These are phyloP conservation scores for Coniochaeta sp. DNA, from an alignment of 2,329 filamentous ascomycete species.

Conservation along the genomic window DNA sequence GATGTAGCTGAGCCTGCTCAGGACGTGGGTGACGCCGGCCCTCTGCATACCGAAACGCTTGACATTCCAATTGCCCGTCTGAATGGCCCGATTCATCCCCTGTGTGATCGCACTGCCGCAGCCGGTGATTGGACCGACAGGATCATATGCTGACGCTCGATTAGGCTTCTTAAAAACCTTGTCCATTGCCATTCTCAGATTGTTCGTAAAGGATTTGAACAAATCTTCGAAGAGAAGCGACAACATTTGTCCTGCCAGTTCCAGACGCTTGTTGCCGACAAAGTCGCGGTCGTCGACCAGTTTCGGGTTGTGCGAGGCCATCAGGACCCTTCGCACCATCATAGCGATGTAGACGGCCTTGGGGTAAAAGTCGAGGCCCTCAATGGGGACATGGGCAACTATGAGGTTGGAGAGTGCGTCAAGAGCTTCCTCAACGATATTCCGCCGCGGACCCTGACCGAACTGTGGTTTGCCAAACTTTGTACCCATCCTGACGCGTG, in stretches of 20 bases:
- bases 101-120: constrained; percentile 83
- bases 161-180: constrained; percentile 94
- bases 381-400: constrained; percentile 88
- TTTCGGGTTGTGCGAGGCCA: constrained; percentile 84
- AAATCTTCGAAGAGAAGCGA: constrained; percentile 93
- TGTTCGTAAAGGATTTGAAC: constrained; percentile 89
- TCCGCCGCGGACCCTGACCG: constrained; percentile 48
- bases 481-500: constrained; percentile 79
- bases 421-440: constrained; percentile 83
- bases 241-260: constrained; percentile 88
- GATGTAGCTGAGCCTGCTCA: constrained; percentile 94
- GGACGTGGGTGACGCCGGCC: constrained; percentile 91
- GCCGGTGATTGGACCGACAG: constrained; percentile 73
- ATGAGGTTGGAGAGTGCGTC: constrained; percentile 90
- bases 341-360: constrained; percentile 94
- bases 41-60: constrained; percentile 99
- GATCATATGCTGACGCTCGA: constrained; percentile 81
- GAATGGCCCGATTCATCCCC: constrained; percentile 92
- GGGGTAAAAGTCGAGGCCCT: constrained; percentile 89
- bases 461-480: constrained; percentile 33
- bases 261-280: constrained; percentile 93
- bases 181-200: constrained; percentile 90
- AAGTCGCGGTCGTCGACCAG: constrained; percentile 96
- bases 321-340: constrained; percentile 93
- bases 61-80: constrained; percentile 95